These are phyloP conservation scores for Lodderomyces metapsilosis DNA, from an alignment of 1,139 yeast species.

Conservation along the genomic window DNA sequence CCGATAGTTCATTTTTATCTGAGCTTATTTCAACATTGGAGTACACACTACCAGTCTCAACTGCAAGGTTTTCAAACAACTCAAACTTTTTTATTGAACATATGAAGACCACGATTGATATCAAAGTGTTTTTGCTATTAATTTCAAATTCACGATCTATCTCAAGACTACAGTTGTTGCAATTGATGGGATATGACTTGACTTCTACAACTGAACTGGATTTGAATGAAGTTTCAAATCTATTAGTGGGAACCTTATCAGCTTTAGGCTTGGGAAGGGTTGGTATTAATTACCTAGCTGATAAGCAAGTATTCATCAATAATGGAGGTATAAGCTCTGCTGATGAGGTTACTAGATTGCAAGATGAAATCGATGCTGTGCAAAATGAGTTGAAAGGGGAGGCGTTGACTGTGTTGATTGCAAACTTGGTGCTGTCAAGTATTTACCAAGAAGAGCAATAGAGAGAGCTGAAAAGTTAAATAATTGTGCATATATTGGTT, in stretches of 20 bases:
- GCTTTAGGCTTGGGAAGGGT: constrained; percentile 28
- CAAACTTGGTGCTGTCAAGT: constrained; percentile 14
- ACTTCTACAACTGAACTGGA: constrained; percentile 3
- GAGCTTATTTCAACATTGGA: constrained; percentile 19
- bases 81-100: constrained; percentile 20
- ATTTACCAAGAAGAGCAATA: not conserved
- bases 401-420: constrained; percentile 27
- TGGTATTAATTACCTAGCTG: constrained; percentile 28
- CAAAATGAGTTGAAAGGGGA: constrained; percentile 24
- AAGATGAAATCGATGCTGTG: constrained; percentile 21
- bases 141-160: constrained; percentile 26
- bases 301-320: constrained; percentile 25
- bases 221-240: constrained; percentile 16
- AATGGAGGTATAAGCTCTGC: constrained; percentile 7
- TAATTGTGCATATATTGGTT: too few relatives aligned
- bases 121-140: constrained; percentile 29
- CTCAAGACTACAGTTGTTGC: constrained; percentile 22
- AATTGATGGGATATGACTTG: constrained; percentile 26
- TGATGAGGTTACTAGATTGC: constrained; percentile 9
- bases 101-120: constrained; percentile 25
- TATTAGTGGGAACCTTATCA: constrained; percentile 23
- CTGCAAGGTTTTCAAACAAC: constrained; percentile 6
- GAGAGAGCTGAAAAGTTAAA: not conserved
- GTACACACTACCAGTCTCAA: constrained; percentile 24
- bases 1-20: constrained; percentile 11